Evolutionary conservation across 495 filamentous ascomycete genomes (phyloP), one percentile per base, ranked within the genome.

Genomic region (Halenospora varia): DNA sequence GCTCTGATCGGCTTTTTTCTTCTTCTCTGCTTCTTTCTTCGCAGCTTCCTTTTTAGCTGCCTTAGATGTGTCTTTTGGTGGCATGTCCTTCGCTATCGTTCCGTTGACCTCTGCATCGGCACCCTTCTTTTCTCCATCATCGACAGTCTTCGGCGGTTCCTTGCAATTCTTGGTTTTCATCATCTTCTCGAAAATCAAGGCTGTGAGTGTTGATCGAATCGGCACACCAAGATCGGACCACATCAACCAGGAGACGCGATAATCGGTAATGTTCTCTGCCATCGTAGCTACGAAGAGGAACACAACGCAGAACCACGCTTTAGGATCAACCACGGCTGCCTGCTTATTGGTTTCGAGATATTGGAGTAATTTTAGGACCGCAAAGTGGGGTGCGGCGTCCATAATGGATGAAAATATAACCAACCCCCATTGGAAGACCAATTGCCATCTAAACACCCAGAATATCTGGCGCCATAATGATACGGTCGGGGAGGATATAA

Each of bases 141-240:
- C 90, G 35, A 86, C 81, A 64, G 90, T 35, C 19, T 56, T 23
- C 3, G 56, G 44, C 11, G 60, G 53, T 25, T 60, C 56, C 20
- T 60, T 63, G 50, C 26, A 53, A 40, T 62, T 88, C 62, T 93
- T 95, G 39, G 83, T 79, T 22, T 84, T 82, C 82, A 90, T 86
- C 0, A 87, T 77, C 66, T 95, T 93, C 46, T 82, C 78, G 60
- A 92, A 92, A 15, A 93, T 77, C 22, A 90, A 70, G 0, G 88
- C 82, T 1, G 87, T 85, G 1, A 93, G 72, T 55, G 91, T 85
- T 19, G 81, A 76, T 29, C 86, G 82, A 39, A 92, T 75, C 2
- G 86, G 87, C 17, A 89, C 75, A 20, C 76, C 77, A 3, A 91
- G 61, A 35, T 81, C 77, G 0, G 83, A 81, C 66, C 77, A 89